phyloP scores from a whole-genome alignment of 495 filamentous ascomycete species.

The Talaromyces wortmannii region DNA sequence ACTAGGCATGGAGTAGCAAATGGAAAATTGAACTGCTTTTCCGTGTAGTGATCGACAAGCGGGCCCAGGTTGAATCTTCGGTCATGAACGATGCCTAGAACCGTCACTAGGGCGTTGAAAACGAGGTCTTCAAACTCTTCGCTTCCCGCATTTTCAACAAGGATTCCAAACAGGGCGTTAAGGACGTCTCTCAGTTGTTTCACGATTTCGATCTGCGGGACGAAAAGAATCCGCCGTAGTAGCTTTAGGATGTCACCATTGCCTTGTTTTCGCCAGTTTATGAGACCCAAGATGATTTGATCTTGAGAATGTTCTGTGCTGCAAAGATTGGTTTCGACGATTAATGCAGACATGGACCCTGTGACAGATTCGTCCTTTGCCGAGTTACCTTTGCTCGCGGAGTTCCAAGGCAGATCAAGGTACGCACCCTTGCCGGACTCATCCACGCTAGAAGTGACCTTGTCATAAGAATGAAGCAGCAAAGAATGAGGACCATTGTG shows the following conservation, averaged over 20 bases:
- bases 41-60: slow-evolving; percentile 86
- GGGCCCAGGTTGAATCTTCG: slow-evolving; percentile 86
- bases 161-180: slow-evolving; percentile 83
- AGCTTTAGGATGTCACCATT: slow-evolving; percentile 63
- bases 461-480: slow-evolving; percentile 83
- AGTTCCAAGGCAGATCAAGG: slow-evolving; percentile 70
- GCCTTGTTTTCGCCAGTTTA: slow-evolving; percentile 77
- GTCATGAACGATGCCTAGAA: slow-evolving; percentile 91
- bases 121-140: slow-evolving; percentile 90
- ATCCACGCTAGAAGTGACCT: slow-evolving; percentile 59
- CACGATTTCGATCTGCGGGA: slow-evolving; percentile 95
- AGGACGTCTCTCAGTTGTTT: slow-evolving; percentile 88
- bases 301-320: slow-evolving; percentile 96
- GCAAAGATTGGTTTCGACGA: slow-evolving; percentile 82
- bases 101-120: slow-evolving; percentile 82
- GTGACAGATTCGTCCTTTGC: slow-evolving; percentile 67
- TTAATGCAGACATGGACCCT: slow-evolving; percentile 67
- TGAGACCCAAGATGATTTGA: slow-evolving; percentile 71
- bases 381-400: slow-evolving; percentile 55
- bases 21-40: slow-evolving; percentile 84
- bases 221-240: slow-evolving; percentile 79
- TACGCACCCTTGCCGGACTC: slow-evolving; percentile 71
- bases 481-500: slow-evolving; percentile 78
- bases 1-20: slow-evolving; percentile 91
- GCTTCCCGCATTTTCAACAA: slow-evolving; percentile 81